Conservation (phyloP, 768 basidiomycete species). For the Dendrothele bispora region DNA sequence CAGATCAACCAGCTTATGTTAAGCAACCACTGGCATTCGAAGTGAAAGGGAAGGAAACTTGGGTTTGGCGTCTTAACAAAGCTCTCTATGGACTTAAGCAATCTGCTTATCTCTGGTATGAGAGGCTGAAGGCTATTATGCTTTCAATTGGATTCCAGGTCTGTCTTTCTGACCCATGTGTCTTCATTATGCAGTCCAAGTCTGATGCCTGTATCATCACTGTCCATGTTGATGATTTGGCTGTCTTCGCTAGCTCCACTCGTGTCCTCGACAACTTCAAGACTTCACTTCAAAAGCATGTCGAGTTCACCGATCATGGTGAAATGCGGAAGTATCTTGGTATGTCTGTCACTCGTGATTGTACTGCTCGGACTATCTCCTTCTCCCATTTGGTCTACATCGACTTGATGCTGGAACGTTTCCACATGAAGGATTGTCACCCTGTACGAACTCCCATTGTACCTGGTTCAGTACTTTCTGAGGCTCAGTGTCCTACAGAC, state of each 20-base stretch:
- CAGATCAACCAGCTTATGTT: background rate
- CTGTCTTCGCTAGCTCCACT: background rate
- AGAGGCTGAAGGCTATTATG: background rate
- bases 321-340: conserved; percentile 12
- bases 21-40: background rate
- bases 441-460: background rate
- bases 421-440: background rate
- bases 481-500: background rate
- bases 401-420: background rate
- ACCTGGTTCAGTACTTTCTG: background rate
- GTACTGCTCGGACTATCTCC: conserved; percentile 2
- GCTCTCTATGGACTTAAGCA: conserved; percentile 3
- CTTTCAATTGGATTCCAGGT: background rate
- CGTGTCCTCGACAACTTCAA: background rate
- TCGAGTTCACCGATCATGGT: conserved; percentile 11
- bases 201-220: background rate
- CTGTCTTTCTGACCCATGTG: background rate
- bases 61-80: background rate
- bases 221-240: conserved; percentile 1
- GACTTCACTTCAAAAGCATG: conserved; percentile 6
- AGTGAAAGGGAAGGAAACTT: background rate
- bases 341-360: conserved; percentile 13
- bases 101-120: conserved; percentile 1
- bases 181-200: background rate
- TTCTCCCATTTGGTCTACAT: conserved; percentile 13